Evolutionary conservation across 257 asterid genomes (phyloP), one percentile per base, ranked within the genome.

Genomic region (Nicotiana tabacum): DNA sequence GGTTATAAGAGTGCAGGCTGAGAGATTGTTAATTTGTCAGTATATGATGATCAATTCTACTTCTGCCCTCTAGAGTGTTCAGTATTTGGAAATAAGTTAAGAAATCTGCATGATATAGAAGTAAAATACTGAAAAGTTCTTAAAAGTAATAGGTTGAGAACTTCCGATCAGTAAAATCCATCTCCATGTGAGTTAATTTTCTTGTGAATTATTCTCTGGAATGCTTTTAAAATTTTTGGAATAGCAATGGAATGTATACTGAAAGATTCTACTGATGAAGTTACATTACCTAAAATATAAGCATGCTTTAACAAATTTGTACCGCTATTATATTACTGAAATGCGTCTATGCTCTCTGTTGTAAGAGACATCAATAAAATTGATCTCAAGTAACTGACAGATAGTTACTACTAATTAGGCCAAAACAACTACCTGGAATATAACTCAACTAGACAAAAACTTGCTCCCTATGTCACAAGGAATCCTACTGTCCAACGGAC

Each of bases 31-130:
- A 29, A 76, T 27, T 29, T 53, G 16, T 7, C 53, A 16, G 29
- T 51, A 29, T 30, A 53, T 76, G 65, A 51, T 76, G 43, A 76
- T 51, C 64, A 29, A 53, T 51, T 76, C 65, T 51, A 29, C 65
- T 51, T 76, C 65, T 76, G 2, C 65, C 79, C 79, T 29, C 43
- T 29, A 51, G 0, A 43, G 43, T 76, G 46, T 76, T 76, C 30
- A 29, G 64, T 21, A 72, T 33, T 27, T 46, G 80, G 43, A 27
- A 35, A 48, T 51, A 21, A 76, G 16, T 76, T 76, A 15, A 6
- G 46, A 76, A 51, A 76, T 27, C 80, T 51, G 53, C 79, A 24
- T 72, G 79, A 72, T 72, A 46, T 72, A 72, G 79, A 48, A 74
- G 79, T 74, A 48, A 46, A 27, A 3, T 8, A 13, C 13, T 48